phyloP scores from a whole-genome alignment of 2,329 filamentous ascomycete genomes.

The Knufia petricola region DNA sequence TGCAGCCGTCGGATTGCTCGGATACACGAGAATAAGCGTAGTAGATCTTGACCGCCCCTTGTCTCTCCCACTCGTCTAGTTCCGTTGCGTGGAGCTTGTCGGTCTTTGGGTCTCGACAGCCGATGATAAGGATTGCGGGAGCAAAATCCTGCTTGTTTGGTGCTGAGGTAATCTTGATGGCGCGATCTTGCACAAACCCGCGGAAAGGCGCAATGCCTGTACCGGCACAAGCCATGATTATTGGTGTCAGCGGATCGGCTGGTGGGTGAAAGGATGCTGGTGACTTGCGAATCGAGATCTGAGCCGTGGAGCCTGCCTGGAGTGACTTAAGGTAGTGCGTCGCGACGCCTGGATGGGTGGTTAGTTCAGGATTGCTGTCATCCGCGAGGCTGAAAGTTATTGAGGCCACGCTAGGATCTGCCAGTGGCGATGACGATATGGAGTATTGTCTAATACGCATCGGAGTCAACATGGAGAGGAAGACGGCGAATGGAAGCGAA shows the following conservation, averaged over 20 bases:
- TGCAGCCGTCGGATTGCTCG: conserved; percentile 6
- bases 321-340: conserved; percentile 48
- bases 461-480: conserved; percentile 62
- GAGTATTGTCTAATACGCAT: conserved; percentile 74
- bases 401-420: conserved; percentile 46
- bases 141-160: conserved; percentile 38
- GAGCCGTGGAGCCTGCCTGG: conserved; percentile 26
- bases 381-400: conserved; percentile 62
- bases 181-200: neutral
- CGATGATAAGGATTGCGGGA: conserved; percentile 55
- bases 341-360: conserved; percentile 49
- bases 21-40: conserved; percentile 39
- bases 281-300: conserved; percentile 29
- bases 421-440: conserved; percentile 64
- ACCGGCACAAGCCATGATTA: conserved; percentile 33
- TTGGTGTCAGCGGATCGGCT: conserved; percentile 26
- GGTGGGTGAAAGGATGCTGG: conserved; percentile 31
- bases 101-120: conserved; percentile 45
- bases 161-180: neutral
- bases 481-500: conserved; percentile 54
- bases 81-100: conserved; percentile 53
- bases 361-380: conserved; percentile 21
- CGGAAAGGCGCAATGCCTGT: neutral
- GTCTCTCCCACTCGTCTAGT: conserved; percentile 43
- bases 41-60: conserved; percentile 52